Evolutionary conservation across 768 basidiomycete genomes (phyloP).

Genomic region (Amanita muscaria): DNA sequence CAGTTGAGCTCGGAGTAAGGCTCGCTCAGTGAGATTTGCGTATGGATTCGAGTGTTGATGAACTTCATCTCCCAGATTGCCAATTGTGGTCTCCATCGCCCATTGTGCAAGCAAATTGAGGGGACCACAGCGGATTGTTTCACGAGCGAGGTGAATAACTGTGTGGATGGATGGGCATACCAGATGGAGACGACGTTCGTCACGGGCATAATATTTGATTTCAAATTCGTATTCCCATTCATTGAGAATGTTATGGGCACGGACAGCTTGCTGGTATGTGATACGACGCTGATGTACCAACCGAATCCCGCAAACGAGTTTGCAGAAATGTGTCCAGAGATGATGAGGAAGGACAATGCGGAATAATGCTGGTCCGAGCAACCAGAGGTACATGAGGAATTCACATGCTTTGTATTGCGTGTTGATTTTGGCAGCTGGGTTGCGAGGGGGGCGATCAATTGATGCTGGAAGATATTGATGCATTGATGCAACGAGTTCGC

Average conservation of each 20-base stretch:
- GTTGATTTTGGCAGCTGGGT: slow-evolving; percentile 31
- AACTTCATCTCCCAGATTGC: too few relatives aligned
- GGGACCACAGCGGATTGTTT: slow-evolving; percentile 17
- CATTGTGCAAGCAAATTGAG: slow-evolving; percentile 20
- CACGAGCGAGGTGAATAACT: slow-evolving; percentile 4
- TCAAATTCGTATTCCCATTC: too few relatives aligned
- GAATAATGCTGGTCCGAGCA: slow-evolving; percentile 21
- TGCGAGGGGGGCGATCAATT: slow-evolving; percentile 32
- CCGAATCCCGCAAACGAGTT: slow-evolving; percentile 15
- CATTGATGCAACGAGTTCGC: slow-evolving; percentile 7
- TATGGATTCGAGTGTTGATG: too few relatives aligned
- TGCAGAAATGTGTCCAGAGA: slow-evolving; percentile 20
- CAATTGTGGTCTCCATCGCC: slow-evolving; percentile 18
- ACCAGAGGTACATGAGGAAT: slow-evolving; percentile 20
- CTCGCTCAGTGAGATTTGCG: too few relatives aligned
- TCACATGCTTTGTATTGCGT: slow-evolving; percentile 24
- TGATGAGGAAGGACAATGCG: slow-evolving; percentile 11
- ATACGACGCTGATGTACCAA: too few relatives aligned
- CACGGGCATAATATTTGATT: too few relatives aligned
- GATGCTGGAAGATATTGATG: slow-evolving; percentile 27
- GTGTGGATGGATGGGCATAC: too few relatives aligned
- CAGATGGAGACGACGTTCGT: too few relatives aligned
- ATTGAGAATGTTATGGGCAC: too few relatives aligned
- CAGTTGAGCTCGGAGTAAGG: too few relatives aligned
- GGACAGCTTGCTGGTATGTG: too few relatives aligned